Evolutionary conservation across 352 stramenopile genomes (phyloP), one percentile per base, ranked within the genome.

Genomic region (Phytophthora ohioensis): DNA sequence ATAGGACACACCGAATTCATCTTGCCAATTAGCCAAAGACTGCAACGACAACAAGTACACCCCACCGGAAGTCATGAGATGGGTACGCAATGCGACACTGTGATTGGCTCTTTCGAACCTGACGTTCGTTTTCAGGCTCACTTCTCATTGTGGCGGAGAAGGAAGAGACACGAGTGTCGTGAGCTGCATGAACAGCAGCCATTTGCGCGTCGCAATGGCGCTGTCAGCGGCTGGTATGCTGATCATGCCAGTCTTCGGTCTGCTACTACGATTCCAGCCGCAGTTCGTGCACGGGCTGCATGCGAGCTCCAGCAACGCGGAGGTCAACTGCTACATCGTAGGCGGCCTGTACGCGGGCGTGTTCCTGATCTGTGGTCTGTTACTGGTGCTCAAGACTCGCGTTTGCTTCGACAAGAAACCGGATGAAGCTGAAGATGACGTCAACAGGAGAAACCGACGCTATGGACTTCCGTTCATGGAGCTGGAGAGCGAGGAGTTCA

Each of bases 271-370:
- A 11, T 74, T 88, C 36, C 84, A 93, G 51, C 84, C 84, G 45
- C 15, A 54, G n/a, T 89, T 90, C 51, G 61, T 91, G 35, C 82
- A 77, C 54, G 86, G 86, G 1, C 67, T 93, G 21, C 77, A 81
- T 57, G 69, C 78, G 35, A 76, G 79, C 21, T 36, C 79, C 9
- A 70, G 42, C 17, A 64, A 63, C 2, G 86, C 84, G 5, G 82
- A 88, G 70, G 42, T 63, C 57, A 91, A 93, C 57, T 94, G 86
- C 67, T 91, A 87, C 62, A 64, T 92, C 34, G 76, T 77, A 2
- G 80, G 75, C 31, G 74, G 64, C 11, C 71, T 78, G 58, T 94
- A 94, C 64, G 75, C 65, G 39, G 75, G 43, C 36, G 67, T 85
- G 4, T 81, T 85, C 34, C 30, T 91, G 31, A n/a, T 76, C 5